phyloP scores from a whole-genome alignment of 2,329 filamentous ascomycete species.

The Fusarium clavum region DNA sequence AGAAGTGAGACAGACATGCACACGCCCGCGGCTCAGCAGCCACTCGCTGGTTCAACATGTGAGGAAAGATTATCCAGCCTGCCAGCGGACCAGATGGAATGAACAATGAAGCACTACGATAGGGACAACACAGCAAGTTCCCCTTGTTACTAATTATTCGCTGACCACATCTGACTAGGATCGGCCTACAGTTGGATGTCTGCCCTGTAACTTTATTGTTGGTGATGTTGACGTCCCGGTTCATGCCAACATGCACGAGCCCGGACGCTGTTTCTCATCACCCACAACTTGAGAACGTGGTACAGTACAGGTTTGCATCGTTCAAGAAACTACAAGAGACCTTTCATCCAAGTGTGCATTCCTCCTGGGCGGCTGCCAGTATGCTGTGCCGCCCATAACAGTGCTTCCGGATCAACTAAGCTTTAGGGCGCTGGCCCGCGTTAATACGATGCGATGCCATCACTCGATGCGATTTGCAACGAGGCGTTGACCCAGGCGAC shows the following conservation, averaged over 20 bases:
- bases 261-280: slow-evolving; percentile 22
- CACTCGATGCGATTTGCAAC: slow-evolving; percentile 26
- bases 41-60: slow-evolving; percentile 25
- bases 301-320: slow-evolving; percentile 18
- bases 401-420: slow-evolving; percentile 17
- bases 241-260: slow-evolving; percentile 19
- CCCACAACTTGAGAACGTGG: slow-evolving; percentile 1
- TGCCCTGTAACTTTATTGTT: not conserved
- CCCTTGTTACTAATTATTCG: slow-evolving; percentile 3
- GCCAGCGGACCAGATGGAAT: slow-evolving; percentile 21
- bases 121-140: not conserved
- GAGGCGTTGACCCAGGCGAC: slow-evolving; percentile 33
- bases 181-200: not conserved
- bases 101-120: slow-evolving; percentile 12
- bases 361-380: slow-evolving; percentile 11
- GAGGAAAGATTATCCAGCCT: slow-evolving; percentile 10
- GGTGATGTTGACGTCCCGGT: slow-evolving; percentile 8
- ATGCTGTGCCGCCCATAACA: slow-evolving; percentile 5
- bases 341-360: slow-evolving; percentile 18
- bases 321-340: slow-evolving; percentile 8
- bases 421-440: slow-evolving; percentile 18
- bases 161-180: not conserved
- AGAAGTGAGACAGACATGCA: slow-evolving; percentile 29
- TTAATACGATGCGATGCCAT: slow-evolving; percentile 17
- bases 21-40: slow-evolving; percentile 30